Base-by-base conservation (phyloP, 805 yeast genomes). In the Monosporozyma servazzii region DNA sequence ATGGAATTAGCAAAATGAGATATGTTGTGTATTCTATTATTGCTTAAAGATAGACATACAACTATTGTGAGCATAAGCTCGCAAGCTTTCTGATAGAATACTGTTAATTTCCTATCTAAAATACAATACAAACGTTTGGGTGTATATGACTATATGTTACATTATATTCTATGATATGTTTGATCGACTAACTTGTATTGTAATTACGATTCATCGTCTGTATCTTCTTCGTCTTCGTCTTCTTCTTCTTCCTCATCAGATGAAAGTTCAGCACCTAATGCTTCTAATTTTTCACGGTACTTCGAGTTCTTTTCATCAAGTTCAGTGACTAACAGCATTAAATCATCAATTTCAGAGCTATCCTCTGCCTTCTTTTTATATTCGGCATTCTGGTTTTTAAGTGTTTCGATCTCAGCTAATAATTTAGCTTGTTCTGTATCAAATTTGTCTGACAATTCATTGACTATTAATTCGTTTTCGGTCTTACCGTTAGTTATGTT, bases 281-380 rank as follows among this genome's bases (percentile, higher is more conserved):
- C 70, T 51, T 71, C 72, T 39, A 84, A 72, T 52, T 71, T 74
- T 6, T 66, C 59, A 60, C 82, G 83, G 63, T 86, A 82, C 54
- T 73, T 73, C 30, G 74, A 70, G 52, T 80, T 80, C 56, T 77
- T 79, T 48, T 84, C 88, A 53, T 88, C 95, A 58, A 88, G 70
- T 45, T 87, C 95, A 18, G 85, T 78, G 65, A 89, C 80, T 18
- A 89, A 70, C 23, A 88, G 67, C 81, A 88, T 77, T 59, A 88
- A 66, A 55, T 87, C 95, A 58, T 88, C 96, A 44, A 59, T 21
- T 54, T 66, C 64, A 30, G 65, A 48, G 48, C 54, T 53, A 36
- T 59, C 61, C 6, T 55, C 55, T 3, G 50, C 47, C 17, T 55
- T 52, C 2, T 20, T 11, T 18, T 54, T 52, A 44, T 48, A 49